Conservation (phyloP, 139 green algal species). For the Mesotaenium endlicherianum region DNA sequence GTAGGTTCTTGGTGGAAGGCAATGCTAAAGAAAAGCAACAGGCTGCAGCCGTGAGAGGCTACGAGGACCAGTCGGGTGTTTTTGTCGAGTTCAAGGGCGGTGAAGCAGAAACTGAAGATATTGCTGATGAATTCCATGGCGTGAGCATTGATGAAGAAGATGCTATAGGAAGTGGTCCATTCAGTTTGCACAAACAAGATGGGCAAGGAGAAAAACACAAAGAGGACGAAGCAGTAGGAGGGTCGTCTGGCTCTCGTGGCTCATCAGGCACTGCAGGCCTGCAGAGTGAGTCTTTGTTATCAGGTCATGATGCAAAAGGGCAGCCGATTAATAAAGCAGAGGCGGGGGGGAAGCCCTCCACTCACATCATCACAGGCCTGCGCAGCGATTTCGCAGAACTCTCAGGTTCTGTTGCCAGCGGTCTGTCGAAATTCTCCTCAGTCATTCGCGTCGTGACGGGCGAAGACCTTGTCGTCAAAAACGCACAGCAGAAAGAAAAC, state of each 20-base stretch:
- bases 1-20: no score
- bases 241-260: not conserved
- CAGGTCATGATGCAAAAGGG: not conserved
- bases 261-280: not conserved
- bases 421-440: slow-evolving; percentile 31
- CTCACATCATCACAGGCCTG: slow-evolving; percentile 31
- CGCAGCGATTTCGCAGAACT: slow-evolving; percentile 43
- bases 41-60: not conserved
- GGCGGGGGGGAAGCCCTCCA: not conserved
- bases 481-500: not conserved
- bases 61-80: not conserved
- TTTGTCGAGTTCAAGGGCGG: not conserved
- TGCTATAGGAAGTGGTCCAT: no score
- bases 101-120: not conserved
- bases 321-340: not conserved
- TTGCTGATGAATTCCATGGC: not conserved
- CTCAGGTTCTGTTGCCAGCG: slow-evolving; percentile 11
- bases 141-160: not conserved
- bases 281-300: not conserved
- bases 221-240: not conserved
- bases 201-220: not conserved
- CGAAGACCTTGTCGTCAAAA: slow-evolving; percentile 20
- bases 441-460: slow-evolving; percentile 44
- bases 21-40: not conserved
- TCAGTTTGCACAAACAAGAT: no score